Conservation (phyloP, 1,139 yeast species). For the Geotrichum citri-aurantii region DNA sequence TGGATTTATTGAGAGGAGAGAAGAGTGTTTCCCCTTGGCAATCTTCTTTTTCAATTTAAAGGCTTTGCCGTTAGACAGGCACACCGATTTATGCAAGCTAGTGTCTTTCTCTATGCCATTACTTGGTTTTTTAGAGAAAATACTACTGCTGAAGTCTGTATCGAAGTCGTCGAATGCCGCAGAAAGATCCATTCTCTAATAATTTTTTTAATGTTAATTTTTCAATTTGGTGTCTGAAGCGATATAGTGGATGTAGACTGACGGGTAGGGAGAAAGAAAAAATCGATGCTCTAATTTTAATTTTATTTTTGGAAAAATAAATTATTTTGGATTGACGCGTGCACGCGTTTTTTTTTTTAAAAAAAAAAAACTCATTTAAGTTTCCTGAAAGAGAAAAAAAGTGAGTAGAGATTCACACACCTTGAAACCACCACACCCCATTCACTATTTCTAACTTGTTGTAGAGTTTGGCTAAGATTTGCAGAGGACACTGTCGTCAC, state of each 20-base stretch:
- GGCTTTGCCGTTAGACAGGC: conserved; percentile 15
- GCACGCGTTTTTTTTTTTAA: background rate
- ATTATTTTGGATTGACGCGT: too few relatives aligned
- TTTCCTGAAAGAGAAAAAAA: background rate
- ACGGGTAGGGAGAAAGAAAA: background rate
- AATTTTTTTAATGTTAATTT: too few relatives aligned
- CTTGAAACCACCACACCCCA: too few relatives aligned
- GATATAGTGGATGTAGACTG: background rate
- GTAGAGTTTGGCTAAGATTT: too few relatives aligned
- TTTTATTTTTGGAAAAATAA: too few relatives aligned
- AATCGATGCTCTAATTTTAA: background rate
- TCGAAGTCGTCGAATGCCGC: conserved; percentile 7
- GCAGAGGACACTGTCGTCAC: too few relatives aligned
- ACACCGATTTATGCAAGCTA: conserved; percentile 4
- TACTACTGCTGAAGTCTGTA: conserved; percentile 8
- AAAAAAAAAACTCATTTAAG: too few relatives aligned
- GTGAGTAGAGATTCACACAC: too few relatives aligned
- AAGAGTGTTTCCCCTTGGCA: background rate
- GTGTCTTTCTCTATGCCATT: background rate
- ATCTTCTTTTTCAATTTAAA: conserved; percentile 11
- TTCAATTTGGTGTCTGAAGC: background rate
- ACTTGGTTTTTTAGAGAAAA: conserved; percentile 6
- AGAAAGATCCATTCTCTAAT: background rate
- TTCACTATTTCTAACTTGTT: background rate
- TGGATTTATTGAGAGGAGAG: background rate